Base-by-base conservation (phyloP, 352 stramenopile species). In the Aphanomyces cochlioides region DNA sequence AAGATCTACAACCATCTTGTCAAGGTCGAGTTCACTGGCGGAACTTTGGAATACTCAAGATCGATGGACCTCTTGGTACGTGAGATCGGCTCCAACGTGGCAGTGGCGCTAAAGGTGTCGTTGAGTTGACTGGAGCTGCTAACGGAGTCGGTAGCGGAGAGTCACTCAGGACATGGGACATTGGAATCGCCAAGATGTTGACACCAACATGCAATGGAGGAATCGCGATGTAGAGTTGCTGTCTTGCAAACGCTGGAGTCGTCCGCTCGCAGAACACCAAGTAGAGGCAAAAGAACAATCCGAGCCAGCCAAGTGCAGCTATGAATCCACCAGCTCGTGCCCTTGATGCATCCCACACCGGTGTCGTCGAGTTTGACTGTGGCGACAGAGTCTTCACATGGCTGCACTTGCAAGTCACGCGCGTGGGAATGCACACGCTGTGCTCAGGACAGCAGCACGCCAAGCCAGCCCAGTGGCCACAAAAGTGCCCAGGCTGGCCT, bases 21-120 rank as follows among this genome's bases (percentile, higher is more conserved):
- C 28, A 28, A 28, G 28, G 28, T 28, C 28, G 28, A 28, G 28
- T 28, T 50, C 43, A 50, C 43, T 12, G 10, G 43, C 57, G 34
- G 15, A 53, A 53, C 21, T 61, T 61, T 28, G 54, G 54, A 12
- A 61, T 45, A n/a, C 17, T 61, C 54, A 61, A 3, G 7, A 39
- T 37, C 28, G 50, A 38, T 10, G 8, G 50, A 7, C 54, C 34
- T 5, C 37, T 7, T 37, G 36, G 28, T 8, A 61, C 54, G 36
- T 61, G 54, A 10, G 54, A 61, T 37, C 54, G 54, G n/a, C 54
- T 61, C 54, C 54, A 61, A 45, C 54, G 28, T 37, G 54, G 54
- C n/a, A 37, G 54, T 41, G 34, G 54, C 13, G 54, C 28, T 37
- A 37, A 13, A 12, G 54, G 54, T 13, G 54, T 37, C 19, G 12